These are phyloP conservation scores for Euphorbia celastroides DNA, from an alignment of 441 rosid genomes.

Conservation along the genomic window DNA sequence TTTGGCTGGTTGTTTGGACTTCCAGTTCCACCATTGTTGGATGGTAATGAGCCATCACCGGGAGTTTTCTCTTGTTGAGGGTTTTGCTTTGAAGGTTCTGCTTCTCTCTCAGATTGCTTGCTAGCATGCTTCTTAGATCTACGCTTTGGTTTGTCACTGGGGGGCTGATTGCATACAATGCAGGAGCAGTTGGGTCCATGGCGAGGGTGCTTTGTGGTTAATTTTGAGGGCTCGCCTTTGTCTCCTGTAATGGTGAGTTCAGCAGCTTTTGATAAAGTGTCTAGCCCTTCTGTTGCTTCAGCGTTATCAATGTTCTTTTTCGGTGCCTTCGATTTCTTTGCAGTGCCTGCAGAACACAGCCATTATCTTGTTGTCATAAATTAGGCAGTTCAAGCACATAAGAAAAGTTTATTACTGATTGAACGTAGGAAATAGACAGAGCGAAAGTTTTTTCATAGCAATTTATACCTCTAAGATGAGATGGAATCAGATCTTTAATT, in stretches of 20 bases:
- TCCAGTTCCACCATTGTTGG: no score
- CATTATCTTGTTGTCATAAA: constrained; percentile 20
- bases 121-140: constrained; percentile 85
- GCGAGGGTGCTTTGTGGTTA: constrained; percentile 96
- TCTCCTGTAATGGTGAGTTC: constrained; percentile 83
- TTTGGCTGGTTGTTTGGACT: constrained; percentile 85
- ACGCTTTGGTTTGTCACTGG: constrained; percentile 90
- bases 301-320: constrained; percentile 38
- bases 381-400: constrained; percentile 12
- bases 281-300: constrained; percentile 70
- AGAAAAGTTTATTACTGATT: constrained; percentile 5
- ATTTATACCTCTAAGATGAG: constrained; percentile 47
- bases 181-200: constrained; percentile 93
- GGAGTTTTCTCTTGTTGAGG: constrained; percentile 36
- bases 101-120: constrained; percentile 64
- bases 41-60: constrained; percentile 47
- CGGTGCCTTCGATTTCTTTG: constrained; percentile 50
- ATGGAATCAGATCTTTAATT: constrained; percentile 53
- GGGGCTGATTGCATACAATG: constrained; percentile 98
- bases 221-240: constrained; percentile 50
- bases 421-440: constrained; percentile 5
- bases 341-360: constrained; percentile 32
- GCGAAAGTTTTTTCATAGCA: constrained; percentile 9
- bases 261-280: constrained; percentile 52
- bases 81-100: constrained; percentile 41